Evolutionary conservation across 345 rosid species (phyloP), one percentile per base, ranked within the genome.

Genomic region (Eucalyptus rudis): DNA sequence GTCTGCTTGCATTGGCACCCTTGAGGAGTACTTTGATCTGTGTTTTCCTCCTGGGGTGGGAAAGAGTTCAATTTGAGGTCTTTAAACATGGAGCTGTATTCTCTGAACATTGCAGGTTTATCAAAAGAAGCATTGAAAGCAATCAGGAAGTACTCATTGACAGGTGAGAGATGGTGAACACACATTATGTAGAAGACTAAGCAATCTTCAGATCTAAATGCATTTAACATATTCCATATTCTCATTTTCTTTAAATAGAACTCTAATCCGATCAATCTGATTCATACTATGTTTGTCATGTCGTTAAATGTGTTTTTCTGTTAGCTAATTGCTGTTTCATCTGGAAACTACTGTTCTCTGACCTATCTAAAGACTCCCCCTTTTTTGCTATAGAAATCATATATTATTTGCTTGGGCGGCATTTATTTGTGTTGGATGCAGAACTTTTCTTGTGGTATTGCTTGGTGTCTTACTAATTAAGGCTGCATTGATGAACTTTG

Each of bases 61-160:
- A 20, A 36, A 76, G 83, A 76, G 83, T 36, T 36, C 47, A 76
- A 76, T 36, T 76, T 19, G 27, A 76, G 4, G 27, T 36, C 13
- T 36, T 76, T 76, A 76, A 36, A 36, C 27, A 20, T 76, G 83
- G 51, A 25, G 66, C 81, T 47, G 5, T 80, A 85, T 88, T 86
- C 29, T 93, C 86, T 86, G 68, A 90, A 88, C 66, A 90, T 90
- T 92, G 89, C 95, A 97, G 99, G 97, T 90, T 91, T 97, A 90
- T 95, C 99, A 91, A 96, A 92, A 93, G 98, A 95, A 91, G 94
- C 98, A 52, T 94, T 93, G 90, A 96, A 96, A 92, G 99, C 96
- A 66, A 92, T 97, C 59, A 93, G 94, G 90, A 97, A 97, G 91
- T 95, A 94, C 89, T 94, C 96, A 84, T 88, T 92, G 87, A 91